These are phyloP conservation scores for Ceratocystis variospora DNA, from an alignment of 2,329 filamentous ascomycete genomes.

Conservation along the genomic window DNA sequence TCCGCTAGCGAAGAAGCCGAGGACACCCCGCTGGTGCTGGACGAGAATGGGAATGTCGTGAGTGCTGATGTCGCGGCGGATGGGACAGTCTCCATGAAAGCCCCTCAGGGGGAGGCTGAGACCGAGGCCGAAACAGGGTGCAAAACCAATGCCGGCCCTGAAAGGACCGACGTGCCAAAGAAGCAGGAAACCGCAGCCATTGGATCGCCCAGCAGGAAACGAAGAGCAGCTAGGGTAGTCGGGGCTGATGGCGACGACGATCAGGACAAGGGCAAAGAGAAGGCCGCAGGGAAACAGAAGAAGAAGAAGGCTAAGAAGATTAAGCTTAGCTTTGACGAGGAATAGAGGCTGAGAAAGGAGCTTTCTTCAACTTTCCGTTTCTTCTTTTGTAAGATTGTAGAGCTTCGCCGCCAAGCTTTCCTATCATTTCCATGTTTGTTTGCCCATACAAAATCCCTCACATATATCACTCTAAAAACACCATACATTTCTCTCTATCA, in stretches of 20 bases:
- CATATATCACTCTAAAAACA: conserved; percentile 4
- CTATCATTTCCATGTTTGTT: background rate
- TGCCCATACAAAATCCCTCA: background rate
- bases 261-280: conserved; percentile 10
- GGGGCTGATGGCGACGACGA: conserved; percentile 26
- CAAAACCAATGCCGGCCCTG: conserved; percentile 18
- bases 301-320: conserved; percentile 50
- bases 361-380: too few species aligned
- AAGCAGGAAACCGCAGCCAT: conserved; percentile 30
- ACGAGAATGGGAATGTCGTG: conserved; percentile 56
- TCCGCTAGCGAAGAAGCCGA: conserved; percentile 58
- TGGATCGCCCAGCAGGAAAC: conserved; percentile 36
- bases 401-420: background rate
- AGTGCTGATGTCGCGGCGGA: conserved; percentile 34
- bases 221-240: conserved; percentile 40
- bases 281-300: conserved; percentile 21
- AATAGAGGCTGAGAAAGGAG: conserved; percentile 28
- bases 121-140: background rate
- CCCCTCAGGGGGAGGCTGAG: conserved; percentile 10
- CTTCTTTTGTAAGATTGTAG: too few species aligned
- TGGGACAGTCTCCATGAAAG: conserved; percentile 26
- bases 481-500: conserved; percentile 8
- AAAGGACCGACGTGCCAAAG: conserved; percentile 23
- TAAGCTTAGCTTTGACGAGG: conserved; percentile 53
- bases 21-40: conserved; percentile 60